These are phyloP conservation scores for Zalaria sp. DNA, from an alignment of 2,329 filamentous ascomycete species.

Conservation along the genomic window DNA sequence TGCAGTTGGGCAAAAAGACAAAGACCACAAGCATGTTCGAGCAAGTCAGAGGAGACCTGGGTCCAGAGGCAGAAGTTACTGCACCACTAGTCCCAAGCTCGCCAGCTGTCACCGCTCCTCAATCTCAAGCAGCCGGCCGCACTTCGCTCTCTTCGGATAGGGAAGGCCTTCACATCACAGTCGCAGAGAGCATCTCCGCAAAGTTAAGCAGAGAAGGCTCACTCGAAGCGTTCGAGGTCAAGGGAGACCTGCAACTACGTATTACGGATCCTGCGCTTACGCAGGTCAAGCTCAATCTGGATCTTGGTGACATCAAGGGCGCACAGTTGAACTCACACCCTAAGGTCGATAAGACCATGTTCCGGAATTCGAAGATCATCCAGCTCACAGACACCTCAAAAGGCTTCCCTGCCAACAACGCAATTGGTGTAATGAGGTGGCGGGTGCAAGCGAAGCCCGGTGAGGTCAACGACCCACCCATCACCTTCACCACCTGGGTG, in stretches of 20 bases:
- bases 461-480: conserved; percentile 68
- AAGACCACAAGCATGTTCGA: conserved; percentile 97
- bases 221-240: conserved; percentile 74
- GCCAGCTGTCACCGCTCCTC: conserved; percentile 32
- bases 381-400: conserved; percentile 80
- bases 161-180: conserved; percentile 74
- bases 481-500: conserved; percentile 96
- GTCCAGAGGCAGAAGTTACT: conserved; percentile 65
- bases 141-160: conserved; percentile 49
- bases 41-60: conserved; percentile 80
- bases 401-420: conserved; percentile 88
- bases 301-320: conserved; percentile 62
- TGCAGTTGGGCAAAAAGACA: conserved; percentile 98
- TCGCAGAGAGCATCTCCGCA: conserved; percentile 82
- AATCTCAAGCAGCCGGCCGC: conserved; percentile 36
- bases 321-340: conserved; percentile 92
- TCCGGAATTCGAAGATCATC: conserved; percentile 69
- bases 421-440: conserved; percentile 88
- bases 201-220: conserved; percentile 79
- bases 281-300: conserved; percentile 76
- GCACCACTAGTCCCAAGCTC: conserved; percentile 50
- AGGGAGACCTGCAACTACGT: conserved; percentile 80
- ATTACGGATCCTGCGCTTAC: conserved; percentile 81
- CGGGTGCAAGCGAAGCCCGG: conserved; percentile 70
- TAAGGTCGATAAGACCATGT: conserved; percentile 82